Conservation (phyloP, 768 basidiomycete species). For the Collybia mongolica region DNA sequence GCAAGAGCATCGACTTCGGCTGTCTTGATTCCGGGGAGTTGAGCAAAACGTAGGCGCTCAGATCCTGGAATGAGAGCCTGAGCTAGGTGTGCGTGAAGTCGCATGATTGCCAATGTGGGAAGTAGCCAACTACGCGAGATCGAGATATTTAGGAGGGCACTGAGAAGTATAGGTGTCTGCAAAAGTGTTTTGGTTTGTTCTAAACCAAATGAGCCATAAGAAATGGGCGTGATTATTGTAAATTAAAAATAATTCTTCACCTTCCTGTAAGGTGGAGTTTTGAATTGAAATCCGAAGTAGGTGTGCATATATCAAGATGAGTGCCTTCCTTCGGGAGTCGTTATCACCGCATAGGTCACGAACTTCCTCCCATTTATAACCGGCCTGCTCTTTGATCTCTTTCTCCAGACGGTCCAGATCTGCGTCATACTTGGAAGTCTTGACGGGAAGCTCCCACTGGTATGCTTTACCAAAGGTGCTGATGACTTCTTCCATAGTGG, state of each 20-base stretch:
- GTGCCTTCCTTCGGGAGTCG: constrained; percentile 47
- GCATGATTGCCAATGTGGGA: constrained; percentile 77
- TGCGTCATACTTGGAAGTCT: constrained; percentile 25
- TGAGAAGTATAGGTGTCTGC: constrained; percentile 70
- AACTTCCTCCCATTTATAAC: constrained; percentile 54
- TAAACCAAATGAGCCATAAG: constrained; percentile 22
- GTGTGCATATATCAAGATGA: constrained; percentile 83
- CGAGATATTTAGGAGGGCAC: constrained; percentile 78
- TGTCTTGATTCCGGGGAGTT: constrained; percentile 72
- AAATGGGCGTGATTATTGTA: neutral
- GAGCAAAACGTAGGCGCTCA: constrained; percentile 52
- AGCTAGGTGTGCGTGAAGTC: constrained; percentile 76
- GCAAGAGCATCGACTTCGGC: constrained; percentile 42
- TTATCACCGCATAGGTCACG: constrained; percentile 38
- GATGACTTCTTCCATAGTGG: constrained; percentile 69
- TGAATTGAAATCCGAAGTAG: constrained; percentile 66
- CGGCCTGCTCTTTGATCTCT: constrained; percentile 45
- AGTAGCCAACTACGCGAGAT: constrained; percentile 88
- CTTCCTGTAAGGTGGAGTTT: constrained; percentile 61
- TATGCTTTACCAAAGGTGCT: constrained; percentile 67
- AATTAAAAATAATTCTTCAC: constrained; percentile 20
- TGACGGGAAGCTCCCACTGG: constrained; percentile 49
- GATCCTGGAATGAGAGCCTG: constrained; percentile 77
- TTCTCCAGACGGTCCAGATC: constrained; percentile 52
- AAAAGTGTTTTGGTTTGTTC: constrained; percentile 74